These are phyloP conservation scores for Acrocalymma vagum DNA, from an alignment of 2,329 filamentous ascomycete species.

Conservation along the genomic window DNA sequence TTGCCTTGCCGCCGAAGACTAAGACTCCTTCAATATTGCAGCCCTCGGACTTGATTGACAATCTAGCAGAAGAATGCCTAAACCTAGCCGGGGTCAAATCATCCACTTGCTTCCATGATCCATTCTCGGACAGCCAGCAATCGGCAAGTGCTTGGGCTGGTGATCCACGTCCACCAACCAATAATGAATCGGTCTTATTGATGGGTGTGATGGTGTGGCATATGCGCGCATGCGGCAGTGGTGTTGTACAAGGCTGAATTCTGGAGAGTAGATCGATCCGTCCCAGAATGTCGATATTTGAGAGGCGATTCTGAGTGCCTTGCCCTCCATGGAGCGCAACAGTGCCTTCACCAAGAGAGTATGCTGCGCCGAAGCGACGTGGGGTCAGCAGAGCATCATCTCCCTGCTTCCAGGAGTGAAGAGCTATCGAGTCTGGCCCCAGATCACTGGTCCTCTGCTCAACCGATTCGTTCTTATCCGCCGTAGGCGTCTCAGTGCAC, in stretches of 20 bases:
- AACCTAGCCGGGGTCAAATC: conserved; percentile 77
- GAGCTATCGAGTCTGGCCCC: conserved; percentile 16
- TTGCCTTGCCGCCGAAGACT: conserved; percentile 56
- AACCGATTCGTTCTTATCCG: conserved; percentile 9
- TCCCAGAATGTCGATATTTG: conserved; percentile 51
- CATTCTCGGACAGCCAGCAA: conserved; percentile 76
- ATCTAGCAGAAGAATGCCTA: conserved; percentile 71
- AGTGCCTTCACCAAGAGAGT: conserved; percentile 36
- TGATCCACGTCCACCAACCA: conserved; percentile 81
- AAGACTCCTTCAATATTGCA: conserved; percentile 53
- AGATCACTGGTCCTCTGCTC: neutral
- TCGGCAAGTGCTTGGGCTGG: conserved; percentile 74
- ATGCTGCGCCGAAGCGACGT: conserved; percentile 51
- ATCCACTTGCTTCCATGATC: conserved; percentile 70
- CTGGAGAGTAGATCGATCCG: conserved; percentile 32
- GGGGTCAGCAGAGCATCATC: conserved; percentile 22
- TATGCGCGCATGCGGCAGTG: conserved; percentile 58
- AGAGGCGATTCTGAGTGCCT: conserved; percentile 57
- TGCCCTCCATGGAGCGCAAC: conserved; percentile 56
- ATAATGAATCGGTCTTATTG: conserved; percentile 64
- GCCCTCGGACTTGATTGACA: conserved; percentile 52
- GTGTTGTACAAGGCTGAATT: conserved; percentile 41
- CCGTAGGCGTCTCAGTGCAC: conserved; percentile 16
- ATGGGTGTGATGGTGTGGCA: conserved; percentile 80
- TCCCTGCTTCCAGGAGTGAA: conserved; percentile 21